A percentile compares a stretch with the other conserved stretches of the same genome.
These are phyloP conservation scores for Sclerospora graminicola DNA, from an alignment of 352 stramenopile species.

Conservation along the genomic window DNA sequence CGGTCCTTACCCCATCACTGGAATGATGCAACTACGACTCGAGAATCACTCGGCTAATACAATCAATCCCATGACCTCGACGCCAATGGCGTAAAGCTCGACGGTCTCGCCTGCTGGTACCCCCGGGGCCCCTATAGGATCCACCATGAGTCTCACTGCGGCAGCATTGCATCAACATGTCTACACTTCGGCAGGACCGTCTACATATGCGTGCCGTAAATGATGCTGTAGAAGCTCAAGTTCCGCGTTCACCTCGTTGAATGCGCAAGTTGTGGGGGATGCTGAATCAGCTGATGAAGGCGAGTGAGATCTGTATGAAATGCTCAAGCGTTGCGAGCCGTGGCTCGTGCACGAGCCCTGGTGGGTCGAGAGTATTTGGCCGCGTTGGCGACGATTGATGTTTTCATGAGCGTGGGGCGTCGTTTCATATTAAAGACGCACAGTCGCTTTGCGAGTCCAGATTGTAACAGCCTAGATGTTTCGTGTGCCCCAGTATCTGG, in stretches of 20 bases:
- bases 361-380: too few relatives aligned
- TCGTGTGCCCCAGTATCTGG: too few relatives aligned
- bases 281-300: conserved; percentile 28
- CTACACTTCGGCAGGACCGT: conserved; percentile 36
- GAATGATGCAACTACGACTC: conserved; percentile 66
- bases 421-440: too few relatives aligned
- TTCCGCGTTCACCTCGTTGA: conserved; percentile 27
- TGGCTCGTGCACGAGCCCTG: conserved; percentile 44
- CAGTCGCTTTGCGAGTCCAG: too few relatives aligned
- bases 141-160: conserved; percentile 21
- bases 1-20: conserved; percentile 55
- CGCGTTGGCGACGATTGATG: too few relatives aligned
- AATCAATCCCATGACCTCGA: conserved; percentile 9
- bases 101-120: conserved; percentile 11
- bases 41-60: conserved; percentile 28
- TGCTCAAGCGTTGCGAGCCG: conserved; percentile 46
- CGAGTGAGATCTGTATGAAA: conserved; percentile 43
- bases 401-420: too few relatives aligned
- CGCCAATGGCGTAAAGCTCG: conserved; percentile 18
- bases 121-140: conserved; percentile 4
- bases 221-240: conserved; percentile 29
- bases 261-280: conserved; percentile 30
- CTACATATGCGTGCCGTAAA: conserved; percentile 26
- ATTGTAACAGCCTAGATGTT: too few relatives aligned
- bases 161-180: conserved; percentile 35